phyloP scores from a whole-genome alignment of 192 early-diverging fungal species.

The Linnemannia zychae region DNA sequence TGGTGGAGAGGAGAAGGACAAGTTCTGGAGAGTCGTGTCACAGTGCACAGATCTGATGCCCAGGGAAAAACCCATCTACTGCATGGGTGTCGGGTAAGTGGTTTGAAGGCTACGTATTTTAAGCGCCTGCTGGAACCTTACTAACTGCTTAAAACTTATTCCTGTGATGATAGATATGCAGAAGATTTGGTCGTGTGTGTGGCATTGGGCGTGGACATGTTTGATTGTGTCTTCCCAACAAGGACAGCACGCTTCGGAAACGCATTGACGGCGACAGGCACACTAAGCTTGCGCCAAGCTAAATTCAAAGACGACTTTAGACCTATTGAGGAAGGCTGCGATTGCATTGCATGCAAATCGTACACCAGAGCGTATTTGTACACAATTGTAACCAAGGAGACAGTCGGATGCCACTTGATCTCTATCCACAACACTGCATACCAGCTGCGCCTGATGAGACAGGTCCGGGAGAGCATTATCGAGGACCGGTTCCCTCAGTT shows the following conservation, averaged over 20 bases:
- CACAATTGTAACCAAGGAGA: constrained; percentile 79
- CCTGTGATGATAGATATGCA: constrained; percentile 65
- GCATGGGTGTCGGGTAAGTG: constrained; percentile 88
- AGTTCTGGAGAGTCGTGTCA: constrained; percentile 87
- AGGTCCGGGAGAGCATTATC: constrained; percentile 79
- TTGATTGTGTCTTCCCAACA: constrained; percentile 92
- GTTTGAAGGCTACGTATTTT: not conserved
- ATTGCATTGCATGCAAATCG: constrained; percentile 80
- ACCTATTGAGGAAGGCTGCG: constrained; percentile 84
- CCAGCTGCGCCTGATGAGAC: constrained; percentile 87
- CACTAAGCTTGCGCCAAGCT: constrained; percentile 73
- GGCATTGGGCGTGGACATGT: constrained; percentile 92
- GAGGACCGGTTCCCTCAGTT: constrained; percentile 78
- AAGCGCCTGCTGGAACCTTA: no score
- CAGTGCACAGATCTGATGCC: constrained; percentile 87
- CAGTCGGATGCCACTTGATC: constrained; percentile 84
- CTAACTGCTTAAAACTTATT: not conserved
- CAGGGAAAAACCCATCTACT: constrained; percentile 87
- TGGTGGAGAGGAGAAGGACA: constrained; percentile 89
- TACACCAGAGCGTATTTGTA: constrained; percentile 83
- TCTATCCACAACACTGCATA: constrained; percentile 88
- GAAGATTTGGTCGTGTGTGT: constrained; percentile 89
- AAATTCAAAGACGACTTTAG: constrained; percentile 72
- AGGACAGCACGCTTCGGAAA: constrained; percentile 92
- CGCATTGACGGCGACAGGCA: constrained; percentile 81